phyloP scores from a whole-genome alignment of 441 rosid species.

The Populus hybrid region DNA sequence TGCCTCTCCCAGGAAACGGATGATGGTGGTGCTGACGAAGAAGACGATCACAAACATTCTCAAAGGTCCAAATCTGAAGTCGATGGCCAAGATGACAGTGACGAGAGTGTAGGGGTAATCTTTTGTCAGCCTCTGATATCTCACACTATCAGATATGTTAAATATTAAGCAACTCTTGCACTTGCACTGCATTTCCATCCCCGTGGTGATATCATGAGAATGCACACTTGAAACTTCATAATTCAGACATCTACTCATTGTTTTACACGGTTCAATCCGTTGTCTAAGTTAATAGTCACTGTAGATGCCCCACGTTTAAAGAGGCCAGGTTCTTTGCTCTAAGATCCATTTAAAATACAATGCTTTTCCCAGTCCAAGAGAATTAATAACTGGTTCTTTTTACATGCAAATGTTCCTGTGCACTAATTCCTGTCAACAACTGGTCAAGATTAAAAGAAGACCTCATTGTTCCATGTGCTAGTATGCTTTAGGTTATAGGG shows the following conservation, averaged over 20 bases:
- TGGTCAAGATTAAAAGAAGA: not conserved
- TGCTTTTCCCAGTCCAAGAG: not conserved
- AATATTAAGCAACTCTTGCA: not conserved
- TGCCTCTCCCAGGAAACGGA: not conserved
- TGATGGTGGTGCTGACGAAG: slow-evolving; percentile 8
- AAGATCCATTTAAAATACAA: not conserved
- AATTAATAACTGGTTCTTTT: too few species aligned
- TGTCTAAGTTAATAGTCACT: not conserved
- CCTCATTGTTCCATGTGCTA: not conserved
- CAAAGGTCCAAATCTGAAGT: slow-evolving; percentile 61
- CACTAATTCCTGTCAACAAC: not conserved
- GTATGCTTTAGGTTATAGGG: not conserved
- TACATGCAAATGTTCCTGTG: not conserved
- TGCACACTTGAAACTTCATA: not conserved
- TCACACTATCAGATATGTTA: not conserved
- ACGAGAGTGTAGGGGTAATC: slow-evolving; percentile 42
- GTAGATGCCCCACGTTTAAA: not conserved
- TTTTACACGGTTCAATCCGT: too few species aligned
- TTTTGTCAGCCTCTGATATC: not conserved
- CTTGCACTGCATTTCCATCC: not conserved
- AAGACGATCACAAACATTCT: slow-evolving; percentile 40
- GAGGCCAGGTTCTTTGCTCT: not conserved
- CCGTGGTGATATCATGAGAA: not conserved
- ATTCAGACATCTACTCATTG: not conserved
- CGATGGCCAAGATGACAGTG: slow-evolving; percentile 30